A percentile compares a stretch with the other conserved stretches of the same genome.
These are phyloP conservation scores for Sarocladium brachiariae DNA, from an alignment of 2,329 filamentous ascomycete genomes.

Conservation along the genomic window DNA sequence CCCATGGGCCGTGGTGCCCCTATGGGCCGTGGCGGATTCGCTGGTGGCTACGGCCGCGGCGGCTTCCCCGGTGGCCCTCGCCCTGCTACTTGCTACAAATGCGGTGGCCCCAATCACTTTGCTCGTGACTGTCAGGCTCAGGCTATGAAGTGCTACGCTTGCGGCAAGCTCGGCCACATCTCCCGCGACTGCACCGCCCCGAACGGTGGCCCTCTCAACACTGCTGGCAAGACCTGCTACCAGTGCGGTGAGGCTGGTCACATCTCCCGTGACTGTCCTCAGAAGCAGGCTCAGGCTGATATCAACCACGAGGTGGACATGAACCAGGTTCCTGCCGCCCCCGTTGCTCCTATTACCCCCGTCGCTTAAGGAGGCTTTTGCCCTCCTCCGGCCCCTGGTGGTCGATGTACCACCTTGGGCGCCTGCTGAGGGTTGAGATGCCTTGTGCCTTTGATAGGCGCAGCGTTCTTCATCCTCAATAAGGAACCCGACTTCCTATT, in stretches of 20 bases:
- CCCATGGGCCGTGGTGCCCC: conserved; percentile 58
- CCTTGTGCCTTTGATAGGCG: background rate
- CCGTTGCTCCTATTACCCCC: conserved; percentile 38
- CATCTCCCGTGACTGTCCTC: conserved; percentile 89
- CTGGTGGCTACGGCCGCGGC: conserved; percentile 54
- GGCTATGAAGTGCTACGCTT: conserved; percentile 97
- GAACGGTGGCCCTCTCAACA: conserved; percentile 92
- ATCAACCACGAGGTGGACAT: conserved; percentile 37
- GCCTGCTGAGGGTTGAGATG: background rate
- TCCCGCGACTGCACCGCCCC: conserved; percentile 91
- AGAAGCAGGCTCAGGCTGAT: conserved; percentile 55
- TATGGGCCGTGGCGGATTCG: conserved; percentile 64
- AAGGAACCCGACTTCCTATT: background rate
- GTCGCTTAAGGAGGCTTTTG: conserved; percentile 26
- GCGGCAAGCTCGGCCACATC: conserved; percentile 91
- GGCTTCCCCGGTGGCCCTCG: conserved; percentile 67
- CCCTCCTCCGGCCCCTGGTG: conserved; percentile 1
- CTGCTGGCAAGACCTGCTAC: conserved; percentile 97
- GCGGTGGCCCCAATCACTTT: conserved; percentile 90
- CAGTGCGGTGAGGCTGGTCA: conserved; percentile 92
- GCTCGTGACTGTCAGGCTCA: conserved; percentile 97
- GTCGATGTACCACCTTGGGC: conserved; percentile 11
- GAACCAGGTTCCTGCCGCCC: conserved; percentile 32
- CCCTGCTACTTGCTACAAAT: conserved; percentile 67
- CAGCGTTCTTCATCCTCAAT: background rate